phyloP scores from a whole-genome alignment of 2,329 filamentous ascomycete species.

The Alternaria atra region DNA sequence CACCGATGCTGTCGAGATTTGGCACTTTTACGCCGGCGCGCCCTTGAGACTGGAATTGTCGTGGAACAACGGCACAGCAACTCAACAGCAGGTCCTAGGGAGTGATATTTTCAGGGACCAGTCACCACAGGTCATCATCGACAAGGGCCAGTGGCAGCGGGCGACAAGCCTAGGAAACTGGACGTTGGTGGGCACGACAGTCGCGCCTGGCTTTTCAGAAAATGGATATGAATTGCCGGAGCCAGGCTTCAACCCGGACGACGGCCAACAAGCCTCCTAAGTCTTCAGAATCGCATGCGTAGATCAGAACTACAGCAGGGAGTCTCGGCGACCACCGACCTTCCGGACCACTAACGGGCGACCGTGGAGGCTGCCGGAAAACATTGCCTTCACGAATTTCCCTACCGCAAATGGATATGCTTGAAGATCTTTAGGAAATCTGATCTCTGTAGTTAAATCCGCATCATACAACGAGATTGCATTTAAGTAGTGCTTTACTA shows the following conservation, averaged over 20 bases:
- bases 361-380: too few species aligned
- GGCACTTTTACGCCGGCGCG: constrained; percentile 65
- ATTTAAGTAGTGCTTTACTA: neutral
- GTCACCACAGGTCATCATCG: constrained; percentile 56
- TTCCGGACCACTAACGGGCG: neutral
- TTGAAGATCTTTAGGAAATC: too few species aligned
- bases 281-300: neutral
- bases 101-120: constrained; percentile 56
- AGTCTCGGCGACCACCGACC: neutral
- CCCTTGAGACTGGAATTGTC: constrained; percentile 59
- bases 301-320: neutral
- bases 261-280: neutral
- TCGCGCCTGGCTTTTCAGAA: constrained; percentile 31
- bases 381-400: too few species aligned
- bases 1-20: constrained; percentile 59
- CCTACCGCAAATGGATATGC: too few species aligned
- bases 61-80: constrained; percentile 52
- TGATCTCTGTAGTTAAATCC: too few species aligned
- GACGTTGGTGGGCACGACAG: constrained; percentile 57
- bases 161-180: constrained; percentile 58
- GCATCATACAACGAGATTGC: too few species aligned
- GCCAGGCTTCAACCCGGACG: constrained; percentile 27
- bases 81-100: constrained; percentile 50
- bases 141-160: constrained; percentile 57
- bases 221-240: constrained; percentile 30